Base-by-base conservation (phyloP, 73 alveolate genomes). In the Paramecium sexaurelia region DNA sequence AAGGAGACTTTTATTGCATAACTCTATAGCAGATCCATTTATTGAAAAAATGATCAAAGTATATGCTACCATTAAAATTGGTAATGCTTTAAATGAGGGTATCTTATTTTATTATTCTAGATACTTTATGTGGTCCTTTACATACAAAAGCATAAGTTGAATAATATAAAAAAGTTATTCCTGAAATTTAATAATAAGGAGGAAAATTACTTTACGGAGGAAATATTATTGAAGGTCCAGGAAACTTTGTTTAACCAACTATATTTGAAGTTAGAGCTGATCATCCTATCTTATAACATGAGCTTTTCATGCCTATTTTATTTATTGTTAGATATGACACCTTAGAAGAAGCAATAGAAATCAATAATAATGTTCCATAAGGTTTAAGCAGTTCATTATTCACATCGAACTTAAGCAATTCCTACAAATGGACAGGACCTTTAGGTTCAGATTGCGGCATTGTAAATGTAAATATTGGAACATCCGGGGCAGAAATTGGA, bases 401-500 rank as follows among this genome's bases (percentile, higher is more conserved):
- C 95, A 97, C 99, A 10, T 94, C 85, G 67, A 92, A 96, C 89
- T 56, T 97, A 86, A 69, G 91, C 84, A 94, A 97, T 93, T 73
- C 94, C 86, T 97, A 94, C 95, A 94, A 55, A 84, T 91, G 94
- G 92, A 91, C 92, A 15, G 92, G 94, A 33, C 94, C 92, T 82
- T 55, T 91, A 67, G 99, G 99, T 8, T 47, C 96, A 17, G 99
- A 97, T 95, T 92, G 97, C 78, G 99, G 99, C 10, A 61, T 97
- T 32, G 98, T 97, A 27, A 97, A 97, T 92, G 97, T 96, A 73
- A 97, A 97, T 88, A 97, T 97, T 91, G 99, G 98, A 57, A 78
- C 99, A 8, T 85, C 96, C 26, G 99, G 99, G 4, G 98, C 99
- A 55, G 99, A 97, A 93, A 97, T 97, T 61, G 99, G 99, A 68